Percentiles rank a stretch among this genome's conserved stretches.
These are phyloP conservation scores for Solanum peruvianum DNA, from an alignment of 257 asterid genomes.

Conservation along the genomic window DNA sequence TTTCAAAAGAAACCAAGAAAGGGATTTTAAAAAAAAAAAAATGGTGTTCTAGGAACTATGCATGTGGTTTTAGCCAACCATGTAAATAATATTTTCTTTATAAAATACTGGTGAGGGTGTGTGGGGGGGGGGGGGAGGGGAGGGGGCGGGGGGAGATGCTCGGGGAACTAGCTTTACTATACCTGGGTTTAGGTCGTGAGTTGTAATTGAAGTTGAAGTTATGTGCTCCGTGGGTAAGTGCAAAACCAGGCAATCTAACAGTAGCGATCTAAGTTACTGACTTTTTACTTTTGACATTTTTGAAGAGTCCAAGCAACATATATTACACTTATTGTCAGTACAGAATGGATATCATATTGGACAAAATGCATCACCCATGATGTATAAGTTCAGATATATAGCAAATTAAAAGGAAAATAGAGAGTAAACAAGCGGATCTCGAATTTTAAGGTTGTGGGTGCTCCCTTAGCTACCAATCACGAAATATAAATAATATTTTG, in stretches of 20 bases:
- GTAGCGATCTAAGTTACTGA: background rate
- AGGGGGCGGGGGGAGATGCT: no score
- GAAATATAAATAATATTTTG: background rate
- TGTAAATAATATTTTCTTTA: no score
- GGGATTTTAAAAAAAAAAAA: background rate
- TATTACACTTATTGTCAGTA: background rate
- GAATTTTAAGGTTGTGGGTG: background rate
- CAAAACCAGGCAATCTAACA: background rate
- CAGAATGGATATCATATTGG: background rate
- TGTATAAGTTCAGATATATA: background rate
- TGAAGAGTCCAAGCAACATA: background rate
- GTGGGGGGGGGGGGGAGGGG: no score
- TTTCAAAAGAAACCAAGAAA: background rate
- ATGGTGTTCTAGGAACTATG: background rate
- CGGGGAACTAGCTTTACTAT: background rate
- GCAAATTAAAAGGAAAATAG: background rate
- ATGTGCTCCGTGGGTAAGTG: background rate
- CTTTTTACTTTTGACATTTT: background rate
- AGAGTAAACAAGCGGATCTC: background rate
- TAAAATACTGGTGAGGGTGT: no score
- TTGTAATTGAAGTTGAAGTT: background rate
- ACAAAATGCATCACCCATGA: background rate
- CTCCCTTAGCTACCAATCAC: background rate
- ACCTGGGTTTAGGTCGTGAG: background rate
- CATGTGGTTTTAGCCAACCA: background rate